A percentile compares a stretch with the other conserved stretches of the same genome.
Evolutionary conservation across 2,329 filamentous ascomycete species (phyloP).

Genomic region (Aspergillus sojae): DNA sequence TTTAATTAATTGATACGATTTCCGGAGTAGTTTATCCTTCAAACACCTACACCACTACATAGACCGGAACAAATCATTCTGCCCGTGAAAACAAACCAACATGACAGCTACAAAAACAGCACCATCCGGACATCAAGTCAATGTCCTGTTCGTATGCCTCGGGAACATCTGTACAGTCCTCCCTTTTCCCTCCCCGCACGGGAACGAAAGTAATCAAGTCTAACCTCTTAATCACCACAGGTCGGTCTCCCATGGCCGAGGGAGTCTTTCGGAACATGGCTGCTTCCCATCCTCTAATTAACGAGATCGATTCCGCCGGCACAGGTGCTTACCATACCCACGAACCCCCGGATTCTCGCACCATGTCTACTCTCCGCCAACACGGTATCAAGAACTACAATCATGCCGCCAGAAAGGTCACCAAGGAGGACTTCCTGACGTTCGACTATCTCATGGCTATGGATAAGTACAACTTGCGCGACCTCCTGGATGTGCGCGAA

Average conservation of each 20-base stretch:
- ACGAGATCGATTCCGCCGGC: slow-evolving; percentile 80
- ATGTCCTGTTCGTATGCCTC: slow-evolving; percentile 91
- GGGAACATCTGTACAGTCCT: slow-evolving; percentile 79
- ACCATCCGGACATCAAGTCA: slow-evolving; percentile 47
- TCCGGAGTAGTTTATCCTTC: not conserved
- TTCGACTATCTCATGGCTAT: slow-evolving; percentile 97
- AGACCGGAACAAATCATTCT: not conserved
- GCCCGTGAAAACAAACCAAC: not conserved
- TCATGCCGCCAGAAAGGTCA: slow-evolving; percentile 75
- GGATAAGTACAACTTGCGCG: slow-evolving; percentile 79
- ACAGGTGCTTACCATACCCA: slow-evolving; percentile 86
- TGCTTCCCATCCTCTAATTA: slow-evolving; percentile 61
- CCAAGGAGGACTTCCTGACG: slow-evolving; percentile 71
- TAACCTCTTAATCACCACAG: slow-evolving; percentile 32
- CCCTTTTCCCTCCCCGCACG: slow-evolving; percentile 4
- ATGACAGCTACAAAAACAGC: slow-evolving; percentile 26
- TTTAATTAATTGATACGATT: not conserved
- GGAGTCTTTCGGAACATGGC: slow-evolving; percentile 80
- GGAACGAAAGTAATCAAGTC: not conserved
- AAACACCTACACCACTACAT: not conserved
- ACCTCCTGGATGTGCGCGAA: slow-evolving; percentile 65
- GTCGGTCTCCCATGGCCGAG: slow-evolving; percentile 90
- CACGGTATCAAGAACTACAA: slow-evolving; percentile 77
- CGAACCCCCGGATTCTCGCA: slow-evolving; percentile 76
- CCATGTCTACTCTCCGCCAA: slow-evolving; percentile 73